Conservation (phyloP, 495 filamentous ascomycete species). For the Aspergillus panamensis region DNA sequence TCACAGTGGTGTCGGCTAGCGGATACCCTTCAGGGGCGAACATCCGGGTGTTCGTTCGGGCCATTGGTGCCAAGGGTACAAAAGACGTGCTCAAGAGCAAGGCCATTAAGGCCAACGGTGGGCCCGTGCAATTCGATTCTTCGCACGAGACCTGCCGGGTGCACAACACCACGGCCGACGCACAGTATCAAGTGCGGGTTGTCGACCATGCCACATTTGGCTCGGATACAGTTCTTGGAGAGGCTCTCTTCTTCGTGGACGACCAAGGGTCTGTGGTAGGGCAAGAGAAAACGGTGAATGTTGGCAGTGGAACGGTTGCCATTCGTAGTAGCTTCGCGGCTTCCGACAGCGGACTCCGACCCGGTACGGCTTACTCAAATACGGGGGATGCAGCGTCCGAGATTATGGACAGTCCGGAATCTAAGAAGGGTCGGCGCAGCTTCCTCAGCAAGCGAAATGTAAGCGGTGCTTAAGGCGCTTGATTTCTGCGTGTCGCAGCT, state of each 20-base stretch:
- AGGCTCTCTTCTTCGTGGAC: slow-evolving; percentile 82
- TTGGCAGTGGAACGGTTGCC: slow-evolving; percentile 64
- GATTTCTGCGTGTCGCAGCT: neutral
- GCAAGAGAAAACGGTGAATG: slow-evolving; percentile 67
- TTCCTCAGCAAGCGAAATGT: slow-evolving; percentile 56
- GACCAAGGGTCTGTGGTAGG: slow-evolving; percentile 63
- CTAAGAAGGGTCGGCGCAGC: slow-evolving; percentile 44
- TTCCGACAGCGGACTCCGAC: slow-evolving; percentile 30
- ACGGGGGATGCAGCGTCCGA: slow-evolving; percentile 33
- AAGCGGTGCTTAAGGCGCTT: slow-evolving; percentile 38
- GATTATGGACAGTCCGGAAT: slow-evolving; percentile 53
- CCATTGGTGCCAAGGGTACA: slow-evolving; percentile 57
- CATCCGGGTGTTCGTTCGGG: slow-evolving; percentile 71
- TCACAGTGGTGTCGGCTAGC: slow-evolving; percentile 74
- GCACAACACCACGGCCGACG: slow-evolving; percentile 68
- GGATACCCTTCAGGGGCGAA: slow-evolving; percentile 78
- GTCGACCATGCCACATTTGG: slow-evolving; percentile 80
- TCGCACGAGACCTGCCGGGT: slow-evolving; percentile 71
- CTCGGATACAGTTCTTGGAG: slow-evolving; percentile 75
- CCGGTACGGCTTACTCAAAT: slow-evolving; percentile 39
- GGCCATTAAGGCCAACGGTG: slow-evolving; percentile 58
- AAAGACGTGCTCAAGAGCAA: slow-evolving; percentile 89
- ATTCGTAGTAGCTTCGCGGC: slow-evolving; percentile 62
- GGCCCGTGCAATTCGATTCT: slow-evolving; percentile 58
- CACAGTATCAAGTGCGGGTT: slow-evolving; percentile 80